Evolutionary conservation across 1,139 yeast genomes (phyloP).

Genomic region (Hansenula lynferdii): DNA sequence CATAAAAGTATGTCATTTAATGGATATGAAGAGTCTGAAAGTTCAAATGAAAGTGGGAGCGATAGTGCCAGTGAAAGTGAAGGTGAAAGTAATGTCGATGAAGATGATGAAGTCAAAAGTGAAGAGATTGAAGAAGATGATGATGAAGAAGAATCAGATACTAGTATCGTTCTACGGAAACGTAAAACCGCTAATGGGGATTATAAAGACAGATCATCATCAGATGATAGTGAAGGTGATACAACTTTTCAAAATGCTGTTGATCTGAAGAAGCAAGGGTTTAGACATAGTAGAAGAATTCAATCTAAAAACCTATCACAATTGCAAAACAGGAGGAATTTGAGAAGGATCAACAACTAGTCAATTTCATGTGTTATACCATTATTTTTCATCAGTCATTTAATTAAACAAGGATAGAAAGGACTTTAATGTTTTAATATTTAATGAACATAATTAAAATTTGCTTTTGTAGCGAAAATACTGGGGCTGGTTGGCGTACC

Average conservation of each 20-base stretch:
- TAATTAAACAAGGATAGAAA: no score
- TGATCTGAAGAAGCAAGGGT: constrained; percentile 12
- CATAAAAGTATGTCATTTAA: constrained; percentile 1
- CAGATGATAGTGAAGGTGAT: constrained; percentile 1
- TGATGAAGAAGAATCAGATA: constrained; percentile 6
- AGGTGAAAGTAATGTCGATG: no score
- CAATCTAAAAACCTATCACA: constrained; percentile 19
- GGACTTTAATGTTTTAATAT: no score
- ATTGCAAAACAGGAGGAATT: constrained; percentile 16
- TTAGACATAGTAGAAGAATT: constrained; percentile 16
- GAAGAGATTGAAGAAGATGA: constrained; percentile 11
- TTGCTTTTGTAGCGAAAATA: no score
- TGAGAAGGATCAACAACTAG: constrained; percentile 9
- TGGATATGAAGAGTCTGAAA: not conserved
- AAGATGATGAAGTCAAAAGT: constrained; percentile 16
- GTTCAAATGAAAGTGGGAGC: not conserved
- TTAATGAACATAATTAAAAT: no score
- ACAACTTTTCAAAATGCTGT: constrained; percentile 11
- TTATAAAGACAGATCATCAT: not conserved
- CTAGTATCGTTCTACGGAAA: not conserved
- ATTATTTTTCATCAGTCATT: no score
- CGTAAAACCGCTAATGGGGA: not conserved
- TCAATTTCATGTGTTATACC: not conserved
- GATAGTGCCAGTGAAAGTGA: constrained; percentile 1
- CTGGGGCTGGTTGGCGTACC: no score